Conservation (phyloP, 1,284 basidiomycete genomes). For the Cutaneotrichosporon sp. region DNA sequence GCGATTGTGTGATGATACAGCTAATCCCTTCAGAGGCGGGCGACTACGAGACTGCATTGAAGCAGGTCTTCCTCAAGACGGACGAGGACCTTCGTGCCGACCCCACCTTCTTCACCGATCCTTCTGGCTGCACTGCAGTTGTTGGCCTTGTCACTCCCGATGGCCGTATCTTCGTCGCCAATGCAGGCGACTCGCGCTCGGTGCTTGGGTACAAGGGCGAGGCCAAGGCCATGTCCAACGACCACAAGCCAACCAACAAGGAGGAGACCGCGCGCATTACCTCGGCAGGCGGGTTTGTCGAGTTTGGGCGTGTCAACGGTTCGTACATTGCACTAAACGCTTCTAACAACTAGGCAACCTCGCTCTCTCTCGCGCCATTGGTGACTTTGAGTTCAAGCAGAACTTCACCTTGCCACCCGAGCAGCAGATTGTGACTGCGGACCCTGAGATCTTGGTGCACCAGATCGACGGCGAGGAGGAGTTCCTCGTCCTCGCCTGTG, state of each 20-base stretch:
- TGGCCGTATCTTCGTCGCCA: constrained; percentile 76
- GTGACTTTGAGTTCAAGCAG: constrained; percentile 99
- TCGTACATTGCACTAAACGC: constrained; percentile 33
- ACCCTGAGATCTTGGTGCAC: constrained; percentile 87
- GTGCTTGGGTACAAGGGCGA: constrained; percentile 84
- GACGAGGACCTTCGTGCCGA: constrained; percentile 91
- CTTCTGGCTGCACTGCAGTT: constrained; percentile 96
- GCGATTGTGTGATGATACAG: constrained; percentile 13
- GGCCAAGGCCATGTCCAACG: constrained; percentile 83
- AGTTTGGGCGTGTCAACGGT: constrained; percentile 97
- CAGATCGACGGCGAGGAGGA: constrained; percentile 85
- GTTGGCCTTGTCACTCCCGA: constrained; percentile 77
- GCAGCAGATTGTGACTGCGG: constrained; percentile 90
- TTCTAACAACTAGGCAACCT: constrained; percentile 71
- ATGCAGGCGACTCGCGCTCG: constrained; percentile 93
- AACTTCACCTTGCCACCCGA: constrained; percentile 78
- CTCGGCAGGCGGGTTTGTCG: constrained; percentile 93
- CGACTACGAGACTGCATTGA: constrained; percentile 76
- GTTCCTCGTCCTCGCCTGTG: constrained; percentile 93
- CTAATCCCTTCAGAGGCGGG: constrained; percentile 51
- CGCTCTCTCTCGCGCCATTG: constrained; percentile 89
- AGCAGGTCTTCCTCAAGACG: constrained; percentile 85
- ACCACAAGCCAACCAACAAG: constrained; percentile 93
- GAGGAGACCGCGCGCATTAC: constrained; percentile 85
- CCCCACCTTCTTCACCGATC: constrained; percentile 81